Conservation (phyloP, 192 early-diverging fungal genomes). For the Rhizoclosmatium globosum region DNA sequence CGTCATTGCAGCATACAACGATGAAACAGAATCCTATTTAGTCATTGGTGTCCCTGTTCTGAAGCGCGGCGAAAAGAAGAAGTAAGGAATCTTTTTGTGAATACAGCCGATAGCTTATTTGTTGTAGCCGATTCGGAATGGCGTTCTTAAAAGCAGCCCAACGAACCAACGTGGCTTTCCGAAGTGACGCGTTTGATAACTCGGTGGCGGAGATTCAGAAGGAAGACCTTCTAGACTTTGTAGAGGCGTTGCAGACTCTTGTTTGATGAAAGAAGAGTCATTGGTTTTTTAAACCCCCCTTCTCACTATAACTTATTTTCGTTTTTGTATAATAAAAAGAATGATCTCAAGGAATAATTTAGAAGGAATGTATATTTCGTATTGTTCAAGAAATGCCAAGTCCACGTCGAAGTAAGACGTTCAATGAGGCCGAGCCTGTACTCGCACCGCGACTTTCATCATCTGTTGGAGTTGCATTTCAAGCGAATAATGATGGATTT, state of each 20-base stretch:
- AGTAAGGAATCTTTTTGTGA: constrained; percentile 14
- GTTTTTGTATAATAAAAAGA: too few relatives aligned
- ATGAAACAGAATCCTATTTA: constrained; percentile 66
- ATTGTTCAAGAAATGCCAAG: too few relatives aligned
- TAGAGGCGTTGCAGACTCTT: constrained; percentile 47
- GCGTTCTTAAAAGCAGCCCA: constrained; percentile 83
- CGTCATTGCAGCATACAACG: constrained; percentile 78
- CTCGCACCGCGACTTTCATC: background rate
- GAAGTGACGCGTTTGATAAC: constrained; percentile 86
- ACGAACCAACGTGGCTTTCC: constrained; percentile 67
- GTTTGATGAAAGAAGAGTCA: constrained; percentile 19
- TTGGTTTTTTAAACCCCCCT: background rate
- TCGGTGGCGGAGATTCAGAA: constrained; percentile 77
- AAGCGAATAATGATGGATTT: background rate
- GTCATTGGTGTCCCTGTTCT: constrained; percentile 71
- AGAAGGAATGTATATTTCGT: too few relatives aligned
- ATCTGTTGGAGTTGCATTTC: background rate
- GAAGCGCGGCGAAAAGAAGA: constrained; percentile 53
- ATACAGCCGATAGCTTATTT: background rate
- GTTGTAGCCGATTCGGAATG: constrained; percentile 76
- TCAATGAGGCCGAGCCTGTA: background rate
- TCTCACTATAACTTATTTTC: too few relatives aligned
- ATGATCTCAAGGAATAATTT: too few relatives aligned
- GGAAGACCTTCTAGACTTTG: constrained; percentile 69
- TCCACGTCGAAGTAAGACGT: constrained; percentile 1